Base-by-base conservation (phyloP, 2,329 filamentous ascomycete genomes). In the Annulohypoxylon truncatum region DNA sequence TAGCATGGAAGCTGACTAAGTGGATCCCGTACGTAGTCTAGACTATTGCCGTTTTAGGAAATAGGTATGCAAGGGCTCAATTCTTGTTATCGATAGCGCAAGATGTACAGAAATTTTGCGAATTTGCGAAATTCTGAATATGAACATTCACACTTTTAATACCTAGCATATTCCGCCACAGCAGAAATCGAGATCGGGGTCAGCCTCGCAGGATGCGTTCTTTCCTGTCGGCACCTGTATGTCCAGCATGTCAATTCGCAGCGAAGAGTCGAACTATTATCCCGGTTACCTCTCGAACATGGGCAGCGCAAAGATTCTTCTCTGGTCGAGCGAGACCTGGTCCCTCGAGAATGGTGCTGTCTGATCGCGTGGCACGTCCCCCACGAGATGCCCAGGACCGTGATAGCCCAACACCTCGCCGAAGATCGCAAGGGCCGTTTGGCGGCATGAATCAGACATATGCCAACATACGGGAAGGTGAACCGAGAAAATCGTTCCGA, bases 341-440 rank as follows among this genome's bases (percentile, higher is more conserved):
- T 57, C 83, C 87, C 33, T 86, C 85, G 42, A 85, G 87, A 53
- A 88, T 88, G 86, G 82, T 86, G 28, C 80, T 89, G 5, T 87
- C 87, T 7, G 82, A 87, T 69, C 80, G 79, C 47, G 86, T 88
- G 22, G 79, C 81, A 35, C 80, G 79, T 65, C 59, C 79, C 4
- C 77, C 82, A 38, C 72, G 77, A 38, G 74, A 77, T 54, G 73
- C 64, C 8, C 70, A 73, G 46, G 71, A 71, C 26, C 76, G 76
- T 64, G 76, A 78, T 24, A 76, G 73, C 59, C 80, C 72, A 61
- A 77, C 75, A 7, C 80, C 80, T 15, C 79, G 78, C 61, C 79
- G 78, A 26, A 72, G 75, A 2, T 74, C 77, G 8, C 81, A 81
- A 3, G 85, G 86, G 0, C 86, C 86, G 0, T 88, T 86, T 72